Evolutionary conservation across 208 protist genomes (phyloP), one percentile per base, ranked within the genome.

Genomic region (Lotmaria passim): DNA sequence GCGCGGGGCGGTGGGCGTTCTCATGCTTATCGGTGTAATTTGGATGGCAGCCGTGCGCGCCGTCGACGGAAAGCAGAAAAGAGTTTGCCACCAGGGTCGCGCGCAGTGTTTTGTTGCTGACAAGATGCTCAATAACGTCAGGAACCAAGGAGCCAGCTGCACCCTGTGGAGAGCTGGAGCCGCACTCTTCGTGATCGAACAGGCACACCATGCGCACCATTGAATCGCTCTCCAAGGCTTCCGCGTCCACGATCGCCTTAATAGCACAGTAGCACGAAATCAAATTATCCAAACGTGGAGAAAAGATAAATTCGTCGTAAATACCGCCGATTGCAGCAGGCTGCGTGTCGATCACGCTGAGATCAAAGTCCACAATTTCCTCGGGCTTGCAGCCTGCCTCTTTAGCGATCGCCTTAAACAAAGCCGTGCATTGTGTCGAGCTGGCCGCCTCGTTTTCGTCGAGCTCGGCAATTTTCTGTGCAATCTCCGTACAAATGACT

Each of bases 11-110:
- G 67, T 98, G 96, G 10, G 95, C 82, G 46, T 77, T 81, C 68
- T 99, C 93, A 56, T 98, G 96, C 62, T 98, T 97, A 8, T 97
- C 87, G 17, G 79, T 7, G 78, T 99, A 99, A 83, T 99, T 99
- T 7, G 98, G 98, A 79, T 99, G 98, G 14, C 98, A 79, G 2
- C 91, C 97, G 75, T 99, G 98, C 28, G 96, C 97, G 64, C 98
- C 97, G 78, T 99, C 98, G 3, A 97, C 94, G 15, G 94, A 98
- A 10, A 99, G 79, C 23, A 98, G 46, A 71, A 98, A 96, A 19
- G 91, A 97, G 34, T 96, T 95, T 36, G 91, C 83, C 1, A 97
- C 81, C 3, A 97, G 72, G 6, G 80, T 87, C 8, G 83, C 59
- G 28, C 85, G 82, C 28, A 90, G 62, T 0, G 75, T 68, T 26